Percentiles rank a stretch among this genome's conserved stretches.
Conservation (phyloP, 2,329 filamentous ascomycete species). For the Fusarium sp. region DNA sequence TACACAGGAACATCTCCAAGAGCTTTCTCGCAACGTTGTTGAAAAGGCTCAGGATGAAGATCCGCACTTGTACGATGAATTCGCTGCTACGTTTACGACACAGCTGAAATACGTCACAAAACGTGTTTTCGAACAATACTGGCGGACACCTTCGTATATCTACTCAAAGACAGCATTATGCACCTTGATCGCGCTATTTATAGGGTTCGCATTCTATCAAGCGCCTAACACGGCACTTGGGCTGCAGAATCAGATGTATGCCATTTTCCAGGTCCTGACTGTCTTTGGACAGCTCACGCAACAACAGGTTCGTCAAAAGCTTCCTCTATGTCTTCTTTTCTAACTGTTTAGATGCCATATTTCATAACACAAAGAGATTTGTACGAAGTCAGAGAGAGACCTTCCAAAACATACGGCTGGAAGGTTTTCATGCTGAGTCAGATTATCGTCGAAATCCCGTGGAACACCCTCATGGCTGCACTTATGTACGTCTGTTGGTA, state of each 20-base stretch:
- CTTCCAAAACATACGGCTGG: slow-evolving; percentile 88
- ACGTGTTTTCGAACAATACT: slow-evolving; percentile 53
- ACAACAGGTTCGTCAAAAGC: slow-evolving; percentile 63
- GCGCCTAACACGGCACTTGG: slow-evolving; percentile 78
- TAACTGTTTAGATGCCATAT: slow-evolving; percentile 73
- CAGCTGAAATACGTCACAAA: slow-evolving; percentile 55
- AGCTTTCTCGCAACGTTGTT: slow-evolving; percentile 60
- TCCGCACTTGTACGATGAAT: slow-evolving; percentile 48
- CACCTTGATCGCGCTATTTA: slow-evolving; percentile 75
- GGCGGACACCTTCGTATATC: slow-evolving; percentile 67
- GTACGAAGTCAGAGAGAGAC: slow-evolving; percentile 87
- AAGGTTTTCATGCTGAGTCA: slow-evolving; percentile 86
- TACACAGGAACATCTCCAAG: slow-evolving; percentile 65
- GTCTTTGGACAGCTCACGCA: slow-evolving; percentile 85
- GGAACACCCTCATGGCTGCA: slow-evolving; percentile 82
- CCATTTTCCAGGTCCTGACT: slow-evolving; percentile 85
- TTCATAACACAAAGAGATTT: slow-evolving; percentile 85
- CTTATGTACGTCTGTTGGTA: slow-evolving; percentile 87
- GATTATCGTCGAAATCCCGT: slow-evolving; percentile 87
- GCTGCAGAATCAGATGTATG: slow-evolving; percentile 87
- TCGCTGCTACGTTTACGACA: slow-evolving; percentile 49
- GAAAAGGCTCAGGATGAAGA: slow-evolving; percentile 54
- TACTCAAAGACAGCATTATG: slow-evolving; percentile 80
- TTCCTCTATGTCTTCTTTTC: too few relatives aligned
- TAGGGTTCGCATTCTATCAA: slow-evolving; percentile 84